Conservation (phyloP, 352 stramenopile genomes). For the Pythium dissotocum region DNA sequence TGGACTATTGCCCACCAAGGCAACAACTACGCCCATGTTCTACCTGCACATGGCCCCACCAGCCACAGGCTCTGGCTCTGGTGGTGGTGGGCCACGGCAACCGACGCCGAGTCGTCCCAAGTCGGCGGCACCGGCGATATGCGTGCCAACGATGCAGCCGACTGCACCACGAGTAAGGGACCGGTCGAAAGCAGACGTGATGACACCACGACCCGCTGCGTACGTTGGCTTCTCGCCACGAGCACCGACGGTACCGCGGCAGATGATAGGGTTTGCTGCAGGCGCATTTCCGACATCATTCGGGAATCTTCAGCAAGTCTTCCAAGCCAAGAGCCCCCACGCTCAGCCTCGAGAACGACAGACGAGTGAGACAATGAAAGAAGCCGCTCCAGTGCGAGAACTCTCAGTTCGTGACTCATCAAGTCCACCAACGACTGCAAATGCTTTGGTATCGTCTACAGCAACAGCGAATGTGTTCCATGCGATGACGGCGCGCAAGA, state of each 20-base stretch:
- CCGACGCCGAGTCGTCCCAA: conserved; percentile 17
- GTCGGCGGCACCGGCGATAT: conserved; percentile 18
- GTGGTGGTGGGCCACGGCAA: background rate
- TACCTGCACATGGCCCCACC: conserved; percentile 24
- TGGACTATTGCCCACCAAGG: background rate
- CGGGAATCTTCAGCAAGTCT: conserved; percentile 15
- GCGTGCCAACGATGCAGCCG: conserved; percentile 5
- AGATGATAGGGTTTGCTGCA: background rate
- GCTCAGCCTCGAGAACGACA: background rate
- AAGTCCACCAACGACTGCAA: background rate
- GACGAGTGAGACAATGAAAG: background rate
- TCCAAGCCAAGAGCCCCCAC: conserved; percentile 3
- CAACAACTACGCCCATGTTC: conserved; percentile 9
- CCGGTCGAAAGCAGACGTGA: background rate
- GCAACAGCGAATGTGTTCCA: conserved; percentile 40
- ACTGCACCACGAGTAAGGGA: background rate
- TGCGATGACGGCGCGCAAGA: conserved; percentile 49
- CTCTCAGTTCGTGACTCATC: background rate
- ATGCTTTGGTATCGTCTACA: background rate
- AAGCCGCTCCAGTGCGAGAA: background rate
- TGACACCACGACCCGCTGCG: background rate
- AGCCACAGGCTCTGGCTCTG: background rate
- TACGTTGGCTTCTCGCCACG: conserved; percentile 25
- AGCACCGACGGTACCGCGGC: background rate
- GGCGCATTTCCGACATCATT: background rate